Conservation (phyloP, 495 filamentous ascomycete species). For the Astrothelium macrocarpum region DNA sequence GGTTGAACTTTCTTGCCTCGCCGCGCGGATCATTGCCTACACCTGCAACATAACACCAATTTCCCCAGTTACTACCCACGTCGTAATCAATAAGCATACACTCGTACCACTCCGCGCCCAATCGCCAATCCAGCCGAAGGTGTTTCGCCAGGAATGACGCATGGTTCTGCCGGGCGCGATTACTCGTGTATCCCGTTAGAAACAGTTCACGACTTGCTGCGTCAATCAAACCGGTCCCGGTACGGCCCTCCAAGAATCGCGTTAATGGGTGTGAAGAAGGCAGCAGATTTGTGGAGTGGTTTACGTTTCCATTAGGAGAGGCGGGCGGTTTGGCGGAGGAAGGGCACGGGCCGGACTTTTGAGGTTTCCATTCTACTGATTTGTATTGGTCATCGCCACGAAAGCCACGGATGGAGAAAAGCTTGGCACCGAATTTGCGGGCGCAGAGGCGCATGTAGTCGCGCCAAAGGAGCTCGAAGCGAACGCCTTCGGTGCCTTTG, state of each 20-base stretch:
- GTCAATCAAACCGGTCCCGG: slow-evolving; percentile 61
- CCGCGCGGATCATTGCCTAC: slow-evolving; percentile 65
- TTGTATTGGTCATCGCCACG: slow-evolving; percentile 32
- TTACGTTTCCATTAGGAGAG: slow-evolving; percentile 24
- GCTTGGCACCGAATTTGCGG: slow-evolving; percentile 49
- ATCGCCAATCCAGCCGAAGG: slow-evolving; percentile 62
- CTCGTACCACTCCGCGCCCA: slow-evolving; percentile 74
- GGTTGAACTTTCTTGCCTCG: slow-evolving; percentile 59
- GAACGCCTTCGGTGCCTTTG: slow-evolving; percentile 54
- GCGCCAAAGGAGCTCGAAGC: slow-evolving; percentile 64
- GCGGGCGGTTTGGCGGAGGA: slow-evolving; percentile 24
- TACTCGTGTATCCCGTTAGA: slow-evolving; percentile 62
- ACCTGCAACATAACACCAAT: slow-evolving; percentile 67
- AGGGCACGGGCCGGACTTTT: slow-evolving; percentile 11
- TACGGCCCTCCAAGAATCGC: slow-evolving; percentile 51
- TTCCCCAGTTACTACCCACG: slow-evolving; percentile 61
- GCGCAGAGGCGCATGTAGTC: slow-evolving; percentile 67
- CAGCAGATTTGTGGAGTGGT: slow-evolving; percentile 7
- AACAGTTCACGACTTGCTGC: slow-evolving; percentile 58
- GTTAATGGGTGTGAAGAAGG: slow-evolving; percentile 27
- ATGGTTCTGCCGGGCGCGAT: slow-evolving; percentile 61
- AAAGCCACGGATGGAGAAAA: slow-evolving; percentile 55
- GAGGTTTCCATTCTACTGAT: slow-evolving; percentile 15
- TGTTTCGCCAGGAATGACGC: slow-evolving; percentile 62
- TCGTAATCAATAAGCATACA: slow-evolving; percentile 61